A percentile compares a stretch with the other conserved stretches of the same genome.
These are phyloP conservation scores for Leccinum broughii DNA, from an alignment of 768 basidiomycete genomes.

Conservation along the genomic window DNA sequence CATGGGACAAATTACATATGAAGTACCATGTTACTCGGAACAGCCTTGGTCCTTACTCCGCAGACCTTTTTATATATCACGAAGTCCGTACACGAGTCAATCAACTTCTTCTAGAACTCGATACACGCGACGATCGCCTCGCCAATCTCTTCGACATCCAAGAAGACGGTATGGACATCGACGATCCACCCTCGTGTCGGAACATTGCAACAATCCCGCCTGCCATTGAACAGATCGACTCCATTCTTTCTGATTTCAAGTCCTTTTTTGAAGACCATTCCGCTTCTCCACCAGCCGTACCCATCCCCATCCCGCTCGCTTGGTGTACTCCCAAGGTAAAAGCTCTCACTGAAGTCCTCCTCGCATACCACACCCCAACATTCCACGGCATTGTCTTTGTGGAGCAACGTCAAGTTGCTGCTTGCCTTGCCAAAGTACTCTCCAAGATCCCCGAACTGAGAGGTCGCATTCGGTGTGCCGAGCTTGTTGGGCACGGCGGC, in stretches of 20 bases:
- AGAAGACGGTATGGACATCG: constrained; percentile 32
- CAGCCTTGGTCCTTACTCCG: constrained; percentile 72
- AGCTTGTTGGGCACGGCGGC: constrained; percentile 71
- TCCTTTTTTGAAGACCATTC: constrained; percentile 38
- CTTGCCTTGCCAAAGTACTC: constrained; percentile 65
- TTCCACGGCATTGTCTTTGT: constrained; percentile 90
- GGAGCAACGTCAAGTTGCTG: constrained; percentile 79
- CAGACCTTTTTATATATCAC: constrained; percentile 66
- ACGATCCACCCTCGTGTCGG: constrained; percentile 19
- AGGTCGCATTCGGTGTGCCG: constrained; percentile 57
- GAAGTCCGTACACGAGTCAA: constrained; percentile 56
- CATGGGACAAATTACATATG: constrained; percentile 59
- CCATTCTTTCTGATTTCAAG: constrained; percentile 48
- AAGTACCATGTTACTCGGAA: constrained; percentile 61
- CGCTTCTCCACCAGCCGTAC: constrained; percentile 31
- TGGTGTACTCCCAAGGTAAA: constrained; percentile 78
- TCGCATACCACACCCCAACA: constrained; percentile 47
- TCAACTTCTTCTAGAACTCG: constrained; percentile 37
- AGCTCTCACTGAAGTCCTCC: constrained; percentile 60
- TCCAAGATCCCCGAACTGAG: constrained; percentile 57
- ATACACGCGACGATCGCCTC: constrained; percentile 19
- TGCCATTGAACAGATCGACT: constrained; percentile 48
- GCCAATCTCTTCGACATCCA: constrained; percentile 16
- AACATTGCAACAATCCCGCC: constrained; percentile 33
- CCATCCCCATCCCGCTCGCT: constrained; percentile 46